These are phyloP conservation scores for Brassica carinata DNA, from an alignment of 345 rosid species.

Conservation along the genomic window DNA sequence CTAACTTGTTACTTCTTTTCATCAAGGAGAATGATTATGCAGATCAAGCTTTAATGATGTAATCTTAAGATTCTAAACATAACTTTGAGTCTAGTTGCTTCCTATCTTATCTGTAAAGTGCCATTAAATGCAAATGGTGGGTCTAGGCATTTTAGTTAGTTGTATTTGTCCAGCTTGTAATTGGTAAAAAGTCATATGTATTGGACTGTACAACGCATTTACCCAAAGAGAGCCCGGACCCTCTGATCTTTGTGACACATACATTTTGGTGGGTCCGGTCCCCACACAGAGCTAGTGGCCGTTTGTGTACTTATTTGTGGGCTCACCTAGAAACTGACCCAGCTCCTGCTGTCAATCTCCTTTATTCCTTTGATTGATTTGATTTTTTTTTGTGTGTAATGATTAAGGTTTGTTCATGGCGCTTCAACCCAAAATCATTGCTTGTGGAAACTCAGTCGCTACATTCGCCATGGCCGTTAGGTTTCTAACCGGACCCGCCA, in stretches of 20 bases:
- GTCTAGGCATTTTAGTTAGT: conserved; percentile 6
- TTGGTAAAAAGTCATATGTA: conserved; percentile 35
- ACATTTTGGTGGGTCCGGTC: conserved; percentile 45
- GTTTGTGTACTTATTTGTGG: conserved; percentile 29
- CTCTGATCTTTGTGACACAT: conserved; percentile 35
- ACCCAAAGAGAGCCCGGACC: conserved; percentile 27
- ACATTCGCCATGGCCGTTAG: conserved; percentile 88
- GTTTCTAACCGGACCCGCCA: conserved; percentile 93
- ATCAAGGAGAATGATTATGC: not conserved
- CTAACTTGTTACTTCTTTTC: not conserved
- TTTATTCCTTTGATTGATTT: not conserved
- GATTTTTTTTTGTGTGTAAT: not conserved
- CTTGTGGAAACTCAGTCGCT: conserved; percentile 90
- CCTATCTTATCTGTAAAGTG: conserved; percentile 17
- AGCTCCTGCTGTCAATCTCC: conserved; percentile 17
- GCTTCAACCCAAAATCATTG: conserved; percentile 95
- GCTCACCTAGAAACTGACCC: conserved; percentile 31
- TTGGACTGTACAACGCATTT: conserved; percentile 33
- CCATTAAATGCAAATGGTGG: conserved; percentile 36
- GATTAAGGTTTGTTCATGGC: conserved; percentile 94
- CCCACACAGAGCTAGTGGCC: conserved; percentile 20
- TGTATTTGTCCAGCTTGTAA: conserved; percentile 36
- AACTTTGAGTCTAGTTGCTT: conserved; percentile 7
- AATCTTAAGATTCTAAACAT: conserved; percentile 6
- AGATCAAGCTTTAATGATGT: not conserved